A percentile compares a stretch with the other conserved stretches of the same genome.
Evolutionary conservation across 768 basidiomycete species (phyloP).

Genomic region (Austroboletus eburneus): DNA sequence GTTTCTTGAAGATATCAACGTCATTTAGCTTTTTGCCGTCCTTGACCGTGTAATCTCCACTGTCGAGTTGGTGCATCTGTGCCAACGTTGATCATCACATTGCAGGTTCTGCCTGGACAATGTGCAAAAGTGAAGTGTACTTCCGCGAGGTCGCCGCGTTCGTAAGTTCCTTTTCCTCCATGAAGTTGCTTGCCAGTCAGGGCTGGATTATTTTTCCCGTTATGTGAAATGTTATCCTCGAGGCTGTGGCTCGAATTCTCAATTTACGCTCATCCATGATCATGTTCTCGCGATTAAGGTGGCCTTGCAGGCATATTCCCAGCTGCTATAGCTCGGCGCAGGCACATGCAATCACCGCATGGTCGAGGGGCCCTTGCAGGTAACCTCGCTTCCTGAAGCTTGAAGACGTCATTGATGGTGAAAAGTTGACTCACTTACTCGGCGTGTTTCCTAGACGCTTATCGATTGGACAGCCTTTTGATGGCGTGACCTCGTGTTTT

Average conservation of each 20-base stretch:
- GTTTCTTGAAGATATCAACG: no score
- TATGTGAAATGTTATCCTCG: no score
- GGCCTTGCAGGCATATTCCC: neutral
- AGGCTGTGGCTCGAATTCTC: neutral
- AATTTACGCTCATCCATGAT: neutral
- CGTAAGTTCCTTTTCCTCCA: no score
- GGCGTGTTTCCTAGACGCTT: constrained; percentile 10
- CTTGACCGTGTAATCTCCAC: no score
- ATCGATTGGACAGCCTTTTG: constrained; percentile 12
- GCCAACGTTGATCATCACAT: no score
- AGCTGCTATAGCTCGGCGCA: neutral
- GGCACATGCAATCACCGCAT: constrained; percentile 12
- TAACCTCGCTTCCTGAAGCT: constrained; percentile 7
- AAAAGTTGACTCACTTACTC: constrained; percentile 12
- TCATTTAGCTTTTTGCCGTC: no score
- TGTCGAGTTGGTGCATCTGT: no score
- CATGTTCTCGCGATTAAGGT: neutral
- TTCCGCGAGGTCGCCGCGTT: constrained; percentile 6
- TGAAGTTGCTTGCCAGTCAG: no score
- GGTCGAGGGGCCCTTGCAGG: constrained; percentile 10
- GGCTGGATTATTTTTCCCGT: no score
- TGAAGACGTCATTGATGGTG: constrained; percentile 8
- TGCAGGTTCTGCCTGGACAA: no score
- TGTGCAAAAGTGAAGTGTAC: neutral
- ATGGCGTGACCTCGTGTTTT: neutral